phyloP scores from a whole-genome alignment of 179 eudicot species.

The Dionaea muscipula region DNA sequence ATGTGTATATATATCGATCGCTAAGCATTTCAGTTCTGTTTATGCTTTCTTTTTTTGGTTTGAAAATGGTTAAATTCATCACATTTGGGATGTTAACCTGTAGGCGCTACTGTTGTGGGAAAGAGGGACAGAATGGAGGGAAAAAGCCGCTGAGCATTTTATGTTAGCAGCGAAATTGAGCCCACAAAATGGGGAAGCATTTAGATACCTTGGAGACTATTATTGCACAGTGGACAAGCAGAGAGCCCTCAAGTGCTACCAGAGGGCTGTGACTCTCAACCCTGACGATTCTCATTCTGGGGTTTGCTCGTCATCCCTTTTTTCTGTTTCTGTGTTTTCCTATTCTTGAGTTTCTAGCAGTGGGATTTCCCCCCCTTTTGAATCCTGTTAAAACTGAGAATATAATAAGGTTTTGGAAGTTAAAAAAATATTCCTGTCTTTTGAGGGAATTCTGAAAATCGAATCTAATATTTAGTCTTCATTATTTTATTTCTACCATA shows the following conservation, averaged over 20 bases:
- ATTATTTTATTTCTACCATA: too few relatives aligned
- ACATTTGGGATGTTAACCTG: too few relatives aligned
- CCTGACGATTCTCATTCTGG: conserved; percentile 71
- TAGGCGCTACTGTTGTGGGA: conserved; percentile 67
- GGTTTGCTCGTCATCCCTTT: conserved; percentile 22
- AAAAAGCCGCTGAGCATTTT: conserved; percentile 74
- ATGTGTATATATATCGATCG: background rate
- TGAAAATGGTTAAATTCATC: background rate
- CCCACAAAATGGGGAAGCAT: conserved; percentile 58
- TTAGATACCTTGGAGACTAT: conserved; percentile 73
- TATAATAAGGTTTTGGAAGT: too few relatives aligned
- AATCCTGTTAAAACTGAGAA: background rate
- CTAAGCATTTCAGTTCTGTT: background rate
- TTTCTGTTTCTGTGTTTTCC: background rate
- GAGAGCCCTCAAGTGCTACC: conserved; percentile 88
- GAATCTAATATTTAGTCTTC: too few relatives aligned
- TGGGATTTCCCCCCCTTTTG: background rate
- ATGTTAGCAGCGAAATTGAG: conserved; percentile 62
- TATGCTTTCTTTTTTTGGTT: background rate
- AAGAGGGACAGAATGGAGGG: conserved; percentile 38
- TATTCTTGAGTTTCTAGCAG: background rate
- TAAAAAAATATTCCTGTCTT: too few relatives aligned
- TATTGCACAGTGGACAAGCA: conserved; percentile 49
- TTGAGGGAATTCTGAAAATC: too few relatives aligned
- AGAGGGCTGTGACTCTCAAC: conserved; percentile 61